Base-by-base conservation (phyloP, 1,284 basidiomycete species). In the Irpex sp. region DNA sequence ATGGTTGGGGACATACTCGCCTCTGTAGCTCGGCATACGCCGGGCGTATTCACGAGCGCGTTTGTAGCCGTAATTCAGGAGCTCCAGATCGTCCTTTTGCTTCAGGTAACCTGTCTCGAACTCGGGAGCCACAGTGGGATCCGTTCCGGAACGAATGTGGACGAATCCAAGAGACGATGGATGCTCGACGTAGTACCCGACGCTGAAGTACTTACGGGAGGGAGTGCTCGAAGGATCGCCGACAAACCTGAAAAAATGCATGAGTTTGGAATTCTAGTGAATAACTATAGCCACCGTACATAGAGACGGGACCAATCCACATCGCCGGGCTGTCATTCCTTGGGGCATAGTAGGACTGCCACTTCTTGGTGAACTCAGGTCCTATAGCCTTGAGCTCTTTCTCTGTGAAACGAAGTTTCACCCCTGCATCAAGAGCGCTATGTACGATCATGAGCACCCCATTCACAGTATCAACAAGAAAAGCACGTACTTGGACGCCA, bases 401-500 rank as follows among this genome's bases (percentile, higher is more conserved):
- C 1, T 62, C 60, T 11, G 66, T 74, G 1, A 82, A 82, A 15
- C 82, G 76, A 19, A 81, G 66, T 64, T 83, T 83, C 63, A 79
- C 72, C 1, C 78, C 81, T 5, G 74, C 74, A 61, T 83, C 80
- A 37, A 75, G 62, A 7, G 68, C 68, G 59, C 81, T 82, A 53
- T 9, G 53, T 36, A 26, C 11, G 11, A 58, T 13, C 15, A 4
- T 37, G 19, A 26, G 7, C 53, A 47, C 6, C 11, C 15, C 4
- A 19, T 57, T 21, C 17, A n/a, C n/a, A 35, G 13, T 21, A n/a
- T n/a, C 33, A 43, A 37, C 13, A 8, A 57, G 15, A 8, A 8
- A 4, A 61, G 31, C 5, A 31, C 74, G 36, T n/a, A 85, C 83
- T 82, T 85, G 62, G 78, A 73, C 0, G 80, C 77, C 67, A 85